phyloP scores from a whole-genome alignment of 192 early-diverging fungal species.

The Funneliformis geosporum region DNA sequence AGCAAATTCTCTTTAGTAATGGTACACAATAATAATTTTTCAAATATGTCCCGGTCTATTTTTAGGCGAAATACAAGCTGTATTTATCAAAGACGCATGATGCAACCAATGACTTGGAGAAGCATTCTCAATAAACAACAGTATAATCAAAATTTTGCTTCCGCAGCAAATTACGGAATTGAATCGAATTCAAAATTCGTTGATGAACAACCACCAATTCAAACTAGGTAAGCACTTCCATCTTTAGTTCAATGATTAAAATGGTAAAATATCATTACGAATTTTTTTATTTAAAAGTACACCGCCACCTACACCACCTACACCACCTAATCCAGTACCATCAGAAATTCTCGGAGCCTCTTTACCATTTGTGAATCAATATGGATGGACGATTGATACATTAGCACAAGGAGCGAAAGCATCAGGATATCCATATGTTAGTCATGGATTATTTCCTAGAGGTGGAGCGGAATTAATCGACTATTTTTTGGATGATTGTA shows the following conservation, averaged over 20 bases:
- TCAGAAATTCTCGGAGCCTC: slow-evolving; percentile 63
- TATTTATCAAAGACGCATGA: neutral
- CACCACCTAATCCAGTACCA: slow-evolving; percentile 21
- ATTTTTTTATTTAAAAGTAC: neutral
- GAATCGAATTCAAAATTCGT: neutral
- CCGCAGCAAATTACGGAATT: neutral
- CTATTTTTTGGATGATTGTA: slow-evolving; percentile 71
- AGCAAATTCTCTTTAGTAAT: neutral
- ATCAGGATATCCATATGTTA: slow-evolving; percentile 69
- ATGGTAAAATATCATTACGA: neutral
- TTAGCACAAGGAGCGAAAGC: slow-evolving; percentile 63
- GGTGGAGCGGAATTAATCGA: slow-evolving; percentile 73
- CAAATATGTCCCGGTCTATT: neutral
- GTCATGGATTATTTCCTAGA: slow-evolving; percentile 66
- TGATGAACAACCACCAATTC: neutral
- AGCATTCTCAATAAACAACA: neutral
- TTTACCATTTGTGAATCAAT: slow-evolving; percentile 62
- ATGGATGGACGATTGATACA: slow-evolving; percentile 77
- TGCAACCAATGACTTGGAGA: neutral
- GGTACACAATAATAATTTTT: neutral
- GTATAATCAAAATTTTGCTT: neutral
- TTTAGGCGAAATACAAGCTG: neutral
- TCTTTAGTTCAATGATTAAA: neutral
- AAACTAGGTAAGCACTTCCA: neutral
- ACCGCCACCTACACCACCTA: neutral